phyloP scores from a whole-genome alignment of 1,284 basidiomycete species.

The Cryptococcus floricola region DNA sequence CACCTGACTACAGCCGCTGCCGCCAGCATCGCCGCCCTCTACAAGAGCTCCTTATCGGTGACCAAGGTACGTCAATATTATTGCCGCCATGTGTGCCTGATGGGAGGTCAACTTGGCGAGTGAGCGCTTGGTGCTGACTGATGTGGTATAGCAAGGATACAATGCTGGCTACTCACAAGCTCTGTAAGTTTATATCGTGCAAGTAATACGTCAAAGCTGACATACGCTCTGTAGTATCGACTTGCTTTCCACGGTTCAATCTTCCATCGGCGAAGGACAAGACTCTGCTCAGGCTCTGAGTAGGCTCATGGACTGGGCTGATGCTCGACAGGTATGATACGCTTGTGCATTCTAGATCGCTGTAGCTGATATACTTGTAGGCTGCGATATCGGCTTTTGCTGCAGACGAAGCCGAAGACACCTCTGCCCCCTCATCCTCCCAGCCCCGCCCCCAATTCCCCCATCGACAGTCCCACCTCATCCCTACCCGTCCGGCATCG shows the following conservation, averaged over 20 bases:
- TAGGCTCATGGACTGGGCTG: slow-evolving; percentile 50
- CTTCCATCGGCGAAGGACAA: slow-evolving; percentile 38
- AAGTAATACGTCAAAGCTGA: background rate
- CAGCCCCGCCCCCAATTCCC: background rate
- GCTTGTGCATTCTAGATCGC: background rate
- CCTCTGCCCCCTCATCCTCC: slow-evolving; percentile 4
- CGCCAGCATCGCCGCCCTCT: slow-evolving; percentile 48
- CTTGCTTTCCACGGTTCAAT: slow-evolving; percentile 46
- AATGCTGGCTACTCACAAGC: slow-evolving; percentile 48
- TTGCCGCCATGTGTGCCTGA: slow-evolving; percentile 2
- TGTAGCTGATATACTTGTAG: slow-evolving; percentile 10
- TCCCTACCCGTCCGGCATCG: slow-evolving; percentile 17
- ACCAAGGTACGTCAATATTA: slow-evolving; percentile 39
- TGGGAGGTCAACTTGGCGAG: background rate
- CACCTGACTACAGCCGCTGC: slow-evolving; percentile 39
- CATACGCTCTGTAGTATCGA: slow-evolving; percentile 26
- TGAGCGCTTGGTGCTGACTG: background rate
- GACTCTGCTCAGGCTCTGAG: slow-evolving; percentile 44
- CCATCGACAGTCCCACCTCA: slow-evolving; percentile 1
- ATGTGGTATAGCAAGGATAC: slow-evolving; percentile 44
- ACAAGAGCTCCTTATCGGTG: slow-evolving; percentile 46
- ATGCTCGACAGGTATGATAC: slow-evolving; percentile 45
- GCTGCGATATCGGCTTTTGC: slow-evolving; percentile 42
- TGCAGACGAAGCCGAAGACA: slow-evolving; percentile 36
- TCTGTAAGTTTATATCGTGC: slow-evolving; percentile 31